Base-by-base conservation (phyloP, 169 alveolate species). In the Plasmodium cynomolgi region DNA sequence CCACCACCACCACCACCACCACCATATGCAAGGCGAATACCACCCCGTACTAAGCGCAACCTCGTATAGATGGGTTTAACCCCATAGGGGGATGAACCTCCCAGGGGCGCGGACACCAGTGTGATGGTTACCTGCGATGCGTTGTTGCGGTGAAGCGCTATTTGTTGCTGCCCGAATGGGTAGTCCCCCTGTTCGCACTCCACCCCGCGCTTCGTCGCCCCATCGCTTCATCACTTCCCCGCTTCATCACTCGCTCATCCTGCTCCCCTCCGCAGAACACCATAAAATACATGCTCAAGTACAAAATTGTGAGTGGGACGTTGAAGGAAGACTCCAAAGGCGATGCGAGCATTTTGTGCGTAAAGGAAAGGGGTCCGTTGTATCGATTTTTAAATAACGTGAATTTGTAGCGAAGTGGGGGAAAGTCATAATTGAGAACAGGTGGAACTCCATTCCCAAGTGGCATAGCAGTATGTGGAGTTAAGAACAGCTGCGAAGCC, bases 211-310 rank as follows among this genome's bases (percentile, higher is more conserved):
- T n/a, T n/a, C n/a, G n/a, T n/a, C n/a, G n/a, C n/a, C n/a, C n/a
- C n/a, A n/a, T n/a, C n/a, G n/a, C n/a, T n/a, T n/a, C n/a, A 0
- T 44, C 3, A n/a, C n/a, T 44, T 13, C n/a, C n/a, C 11, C 2
- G 4, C 29, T 33, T 6, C 26, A 39, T 58, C 74, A 20, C 11
- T 23, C 44, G 71, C 47, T 62, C 74, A 47, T 68, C 31, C 26
- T 83, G 29, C 73, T 83, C 8, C 75, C 75, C n/a, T 17, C 17
- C 29, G 29, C 62, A 85, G 93, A 85, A 75, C 33, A 85, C 93
- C 37, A 74, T 85, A 13, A 74, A 85, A 54, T 85, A 85, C 79
- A 85, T 85, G 93, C 68, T 85, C 13, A 85, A 85, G 68, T 75
- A 85, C 37, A 85, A 85, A 85, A 54, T 85, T 31, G 31, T 85